phyloP scores from a whole-genome alignment of 169 alveolate species.

The Sarcocystis neurona region DNA sequence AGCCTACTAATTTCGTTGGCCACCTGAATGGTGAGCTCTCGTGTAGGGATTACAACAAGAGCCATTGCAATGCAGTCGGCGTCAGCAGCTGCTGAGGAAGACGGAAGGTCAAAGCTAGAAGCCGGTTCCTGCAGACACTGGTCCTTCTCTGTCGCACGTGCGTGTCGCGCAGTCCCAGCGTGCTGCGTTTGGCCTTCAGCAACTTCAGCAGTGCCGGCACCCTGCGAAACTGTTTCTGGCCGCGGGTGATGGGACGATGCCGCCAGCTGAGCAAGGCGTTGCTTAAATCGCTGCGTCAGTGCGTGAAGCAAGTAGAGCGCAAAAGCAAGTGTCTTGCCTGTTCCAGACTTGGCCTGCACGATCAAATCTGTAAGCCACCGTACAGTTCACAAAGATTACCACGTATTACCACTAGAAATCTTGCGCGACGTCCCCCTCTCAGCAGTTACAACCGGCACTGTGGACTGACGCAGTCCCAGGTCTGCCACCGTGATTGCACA shows the following conservation, averaged over 20 bases:
- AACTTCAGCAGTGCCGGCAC: too few relatives aligned
- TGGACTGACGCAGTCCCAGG: background rate
- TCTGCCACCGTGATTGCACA: background rate
- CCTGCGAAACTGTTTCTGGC: too few relatives aligned
- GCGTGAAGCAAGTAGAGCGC: conserved; percentile 48
- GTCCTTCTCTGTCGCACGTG: too few relatives aligned
- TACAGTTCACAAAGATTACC: background rate
- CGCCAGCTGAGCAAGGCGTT: too few relatives aligned
- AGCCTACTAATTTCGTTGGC: background rate
- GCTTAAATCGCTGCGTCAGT: too few relatives aligned
- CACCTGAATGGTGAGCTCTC: background rate
- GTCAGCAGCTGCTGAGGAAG: too few relatives aligned
- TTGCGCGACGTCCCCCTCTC: background rate
- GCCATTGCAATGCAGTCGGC: background rate
- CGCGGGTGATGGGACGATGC: too few relatives aligned
- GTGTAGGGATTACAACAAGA: background rate
- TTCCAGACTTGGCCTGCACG: conserved; percentile 74
- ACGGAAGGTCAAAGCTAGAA: too few relatives aligned
- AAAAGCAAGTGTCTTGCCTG: conserved; percentile 73
- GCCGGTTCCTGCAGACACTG: too few relatives aligned
- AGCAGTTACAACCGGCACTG: background rate
- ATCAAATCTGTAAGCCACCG: conserved; percentile 37
- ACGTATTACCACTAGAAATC: background rate
- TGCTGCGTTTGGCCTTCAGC: too few relatives aligned
- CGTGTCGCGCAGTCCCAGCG: too few relatives aligned